A percentile compares a stretch with the other conserved stretches of the same genome.
Conservation (phyloP, 306 rosid genomes). For the Acacia acuminata region DNA sequence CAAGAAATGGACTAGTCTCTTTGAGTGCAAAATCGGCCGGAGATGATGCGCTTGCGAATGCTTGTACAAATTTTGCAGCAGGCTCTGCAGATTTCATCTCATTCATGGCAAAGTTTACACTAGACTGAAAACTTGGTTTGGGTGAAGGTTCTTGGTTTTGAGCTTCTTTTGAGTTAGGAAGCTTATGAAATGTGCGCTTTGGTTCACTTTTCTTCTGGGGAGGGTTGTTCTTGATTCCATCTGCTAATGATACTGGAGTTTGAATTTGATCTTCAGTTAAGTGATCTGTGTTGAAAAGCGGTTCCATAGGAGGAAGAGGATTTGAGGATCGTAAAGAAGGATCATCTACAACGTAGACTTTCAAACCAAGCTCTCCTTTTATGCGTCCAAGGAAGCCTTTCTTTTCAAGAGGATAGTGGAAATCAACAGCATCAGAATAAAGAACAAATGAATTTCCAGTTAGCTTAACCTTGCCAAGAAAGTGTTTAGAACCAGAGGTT, state of each 20-base stretch:
- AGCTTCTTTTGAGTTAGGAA: conserved; percentile 50
- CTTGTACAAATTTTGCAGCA: conserved; percentile 45
- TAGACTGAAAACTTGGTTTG: conserved; percentile 34
- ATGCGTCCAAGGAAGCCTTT: conserved; percentile 53
- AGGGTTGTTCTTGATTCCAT: conserved; percentile 36
- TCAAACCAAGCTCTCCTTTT: conserved; percentile 92
- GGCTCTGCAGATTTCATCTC: conserved; percentile 64
- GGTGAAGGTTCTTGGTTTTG: conserved; percentile 37
- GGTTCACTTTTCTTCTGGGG: conserved; percentile 52
- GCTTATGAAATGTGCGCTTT: conserved; percentile 57
- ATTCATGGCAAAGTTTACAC: conserved; percentile 46
- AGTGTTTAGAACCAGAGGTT: conserved; percentile 42
- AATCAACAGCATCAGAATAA: conserved; percentile 73
- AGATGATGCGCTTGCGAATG: conserved; percentile 46
- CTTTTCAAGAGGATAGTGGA: conserved; percentile 89
- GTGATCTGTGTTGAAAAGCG: conserved; percentile 32
- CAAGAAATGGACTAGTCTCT: conserved; percentile 89
- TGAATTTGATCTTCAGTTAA: conserved; percentile 37
- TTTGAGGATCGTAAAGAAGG: conserved; percentile 65
- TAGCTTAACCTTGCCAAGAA: conserved; percentile 74
- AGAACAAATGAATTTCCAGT: conserved; percentile 86
- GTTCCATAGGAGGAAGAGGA: conserved; percentile 75
- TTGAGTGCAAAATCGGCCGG: conserved; percentile 56
- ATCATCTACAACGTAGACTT: conserved; percentile 77
- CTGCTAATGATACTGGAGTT: conserved; percentile 36